Evolutionary conservation across 306 rosid species (phyloP).

Genomic region (Cicer chorassanicum): DNA sequence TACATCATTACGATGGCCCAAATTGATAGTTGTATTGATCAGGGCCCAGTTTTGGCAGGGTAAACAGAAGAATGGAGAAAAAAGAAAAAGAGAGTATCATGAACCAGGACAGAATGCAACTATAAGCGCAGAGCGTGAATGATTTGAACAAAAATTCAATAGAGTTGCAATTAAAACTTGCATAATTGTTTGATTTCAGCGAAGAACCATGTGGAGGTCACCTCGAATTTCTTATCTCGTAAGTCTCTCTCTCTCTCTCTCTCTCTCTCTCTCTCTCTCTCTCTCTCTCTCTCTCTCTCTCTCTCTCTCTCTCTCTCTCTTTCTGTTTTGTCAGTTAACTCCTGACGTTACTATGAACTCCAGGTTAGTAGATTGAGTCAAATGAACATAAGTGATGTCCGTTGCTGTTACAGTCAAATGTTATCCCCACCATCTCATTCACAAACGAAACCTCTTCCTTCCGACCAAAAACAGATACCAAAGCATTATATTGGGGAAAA

Average conservation of each 20-base stretch:
- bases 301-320: constrained; percentile 10
- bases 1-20: too few relatives aligned
- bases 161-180: background rate
- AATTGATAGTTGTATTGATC: background rate
- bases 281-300: too few relatives aligned
- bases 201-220: constrained; percentile 45
- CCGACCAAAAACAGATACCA: constrained; percentile 13
- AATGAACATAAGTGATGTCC: constrained; percentile 3
- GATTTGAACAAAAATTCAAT: background rate
- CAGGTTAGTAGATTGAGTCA: constrained; percentile 46
- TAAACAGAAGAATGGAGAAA: background rate
- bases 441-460: constrained; percentile 25
- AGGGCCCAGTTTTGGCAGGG: background rate
- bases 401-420: constrained; percentile 33
- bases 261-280: constrained; percentile 2
- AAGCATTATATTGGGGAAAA: constrained; percentile 49
- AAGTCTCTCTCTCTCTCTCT: constrained; percentile 34
- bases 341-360: background rate
- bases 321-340: background rate
- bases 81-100: too few relatives aligned
- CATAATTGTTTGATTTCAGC: background rate
- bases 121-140: background rate
- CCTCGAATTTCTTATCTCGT: constrained; percentile 46
- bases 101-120: background rate
- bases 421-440: constrained; percentile 16